phyloP scores from a whole-genome alignment of 148 eudicot species.

The Dianthus caryophyllus region DNA sequence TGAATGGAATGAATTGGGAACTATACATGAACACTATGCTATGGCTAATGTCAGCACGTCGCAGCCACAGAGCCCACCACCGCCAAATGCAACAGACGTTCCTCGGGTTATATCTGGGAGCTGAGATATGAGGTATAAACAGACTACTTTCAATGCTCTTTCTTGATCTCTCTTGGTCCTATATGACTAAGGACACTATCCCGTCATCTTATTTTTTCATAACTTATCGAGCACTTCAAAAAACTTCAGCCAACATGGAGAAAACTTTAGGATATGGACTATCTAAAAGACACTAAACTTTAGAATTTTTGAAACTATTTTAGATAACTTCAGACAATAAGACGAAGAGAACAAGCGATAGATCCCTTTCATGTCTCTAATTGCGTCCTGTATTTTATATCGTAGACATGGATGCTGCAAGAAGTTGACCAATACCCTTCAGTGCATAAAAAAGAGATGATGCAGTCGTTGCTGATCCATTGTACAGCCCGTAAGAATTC shows the following conservation, averaged over 20 bases:
- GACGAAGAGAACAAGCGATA: too few relatives aligned
- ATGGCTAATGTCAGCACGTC: conserved; percentile 41
- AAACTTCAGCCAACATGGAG: too few relatives aligned
- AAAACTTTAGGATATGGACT: too few relatives aligned
- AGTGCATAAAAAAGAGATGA: conserved; percentile 15
- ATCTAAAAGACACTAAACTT: too few relatives aligned
- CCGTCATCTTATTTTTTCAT: too few relatives aligned
- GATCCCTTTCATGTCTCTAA: too few relatives aligned
- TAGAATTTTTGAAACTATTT: too few relatives aligned
- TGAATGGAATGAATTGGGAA: conserved; percentile 60
- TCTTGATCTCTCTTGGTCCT: neutral
- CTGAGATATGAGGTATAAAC: conserved; percentile 12
- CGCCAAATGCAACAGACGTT: conserved; percentile 34
- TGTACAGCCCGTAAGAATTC: conserved; percentile 18
- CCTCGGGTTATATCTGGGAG: conserved; percentile 32
- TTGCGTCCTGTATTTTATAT: neutral
- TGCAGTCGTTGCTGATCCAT: conserved; percentile 17
- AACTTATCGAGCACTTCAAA: too few relatives aligned
- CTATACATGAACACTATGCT: conserved; percentile 44
- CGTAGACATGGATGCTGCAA: neutral
- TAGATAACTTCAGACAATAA: too few relatives aligned
- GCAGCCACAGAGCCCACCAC: conserved; percentile 53
- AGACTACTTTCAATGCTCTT: neutral
- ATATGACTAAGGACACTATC: too few relatives aligned
- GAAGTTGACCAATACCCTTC: conserved; percentile 1